Conservation (phyloP, 345 rosid species). For the Pugionium dolabratum region DNA sequence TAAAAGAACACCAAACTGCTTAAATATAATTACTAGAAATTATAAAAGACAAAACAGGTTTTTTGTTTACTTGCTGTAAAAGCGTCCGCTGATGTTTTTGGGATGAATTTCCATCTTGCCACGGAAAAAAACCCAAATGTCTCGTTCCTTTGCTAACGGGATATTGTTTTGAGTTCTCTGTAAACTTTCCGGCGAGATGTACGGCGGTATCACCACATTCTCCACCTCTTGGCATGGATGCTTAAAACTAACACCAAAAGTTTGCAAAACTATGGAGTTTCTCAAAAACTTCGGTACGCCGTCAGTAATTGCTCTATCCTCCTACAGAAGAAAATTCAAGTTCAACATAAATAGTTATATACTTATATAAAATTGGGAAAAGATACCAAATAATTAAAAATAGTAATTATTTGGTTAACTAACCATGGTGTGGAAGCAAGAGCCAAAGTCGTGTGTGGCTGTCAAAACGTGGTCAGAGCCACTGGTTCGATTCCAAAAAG, state of each 20-base stretch:
- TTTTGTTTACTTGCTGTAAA: slow-evolving; percentile 71
- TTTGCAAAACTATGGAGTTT: slow-evolving; percentile 75
- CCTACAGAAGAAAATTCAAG: slow-evolving; percentile 44
- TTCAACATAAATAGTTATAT: not conserved
- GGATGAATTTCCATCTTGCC: slow-evolving; percentile 98
- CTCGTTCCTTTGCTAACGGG: slow-evolving; percentile 56
- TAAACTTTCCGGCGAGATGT: slow-evolving; percentile 64
- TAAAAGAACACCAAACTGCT: too few relatives aligned
- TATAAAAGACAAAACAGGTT: too few relatives aligned
- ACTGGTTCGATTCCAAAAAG: slow-evolving; percentile 78
- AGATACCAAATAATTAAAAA: not conserved
- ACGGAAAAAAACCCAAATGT: slow-evolving; percentile 79
- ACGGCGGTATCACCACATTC: slow-evolving; percentile 83
- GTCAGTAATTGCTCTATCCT: slow-evolving; percentile 69
- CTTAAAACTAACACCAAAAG: slow-evolving; percentile 75
- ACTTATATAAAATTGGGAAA: not conserved
- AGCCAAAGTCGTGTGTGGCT: slow-evolving; percentile 89
- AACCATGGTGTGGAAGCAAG: slow-evolving; percentile 94
- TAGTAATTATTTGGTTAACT: not conserved
- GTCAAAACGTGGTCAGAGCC: slow-evolving; percentile 91
- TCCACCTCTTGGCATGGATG: slow-evolving; percentile 89
- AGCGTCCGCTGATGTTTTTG: slow-evolving; percentile 82
- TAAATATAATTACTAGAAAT: too few relatives aligned
- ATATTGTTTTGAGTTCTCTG: slow-evolving; percentile 45
- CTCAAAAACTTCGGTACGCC: slow-evolving; percentile 79